phyloP scores from a whole-genome alignment of 208 protist genomes.

The Trichomonas gallinae region DNA sequence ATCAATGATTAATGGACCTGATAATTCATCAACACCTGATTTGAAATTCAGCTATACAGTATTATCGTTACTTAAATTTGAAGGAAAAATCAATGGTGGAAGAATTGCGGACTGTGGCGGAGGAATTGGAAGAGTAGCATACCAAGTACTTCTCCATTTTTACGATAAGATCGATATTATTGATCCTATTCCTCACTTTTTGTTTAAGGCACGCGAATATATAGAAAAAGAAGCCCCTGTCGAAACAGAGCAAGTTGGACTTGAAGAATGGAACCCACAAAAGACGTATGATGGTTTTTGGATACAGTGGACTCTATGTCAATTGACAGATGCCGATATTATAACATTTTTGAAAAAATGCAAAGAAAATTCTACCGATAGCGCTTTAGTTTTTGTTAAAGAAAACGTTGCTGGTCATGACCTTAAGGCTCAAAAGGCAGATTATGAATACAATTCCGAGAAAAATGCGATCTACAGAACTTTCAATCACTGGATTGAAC shows the following conservation, averaged over 20 bases:
- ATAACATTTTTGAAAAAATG: not conserved
- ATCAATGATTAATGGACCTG: not conserved
- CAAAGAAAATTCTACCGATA: not conserved
- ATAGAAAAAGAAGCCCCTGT: not conserved
- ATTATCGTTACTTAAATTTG: not conserved
- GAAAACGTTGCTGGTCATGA: not conserved
- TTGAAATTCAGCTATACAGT: not conserved
- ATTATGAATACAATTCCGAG: not conserved
- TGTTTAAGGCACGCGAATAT: not conserved
- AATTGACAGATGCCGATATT: not conserved
- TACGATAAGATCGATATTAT: not conserved
- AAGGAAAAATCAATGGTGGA: not conserved
- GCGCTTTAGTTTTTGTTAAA: not conserved
- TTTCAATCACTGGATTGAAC: not conserved
- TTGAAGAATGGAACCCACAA: constrained; percentile 11
- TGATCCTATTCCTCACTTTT: constrained; percentile 13
- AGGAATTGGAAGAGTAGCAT: not conserved
- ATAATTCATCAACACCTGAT: not conserved
- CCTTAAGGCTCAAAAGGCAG: not conserved
- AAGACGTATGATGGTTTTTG: not conserved
- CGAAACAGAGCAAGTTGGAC: not conserved
- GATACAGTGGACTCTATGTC: not conserved
- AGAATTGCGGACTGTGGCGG: not conserved
- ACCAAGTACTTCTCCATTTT: not conserved
- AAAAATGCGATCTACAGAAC: not conserved